These are phyloP conservation scores for Cylindrodendrum hubeiense DNA, from an alignment of 2,329 filamentous ascomycete genomes.

Conservation along the genomic window DNA sequence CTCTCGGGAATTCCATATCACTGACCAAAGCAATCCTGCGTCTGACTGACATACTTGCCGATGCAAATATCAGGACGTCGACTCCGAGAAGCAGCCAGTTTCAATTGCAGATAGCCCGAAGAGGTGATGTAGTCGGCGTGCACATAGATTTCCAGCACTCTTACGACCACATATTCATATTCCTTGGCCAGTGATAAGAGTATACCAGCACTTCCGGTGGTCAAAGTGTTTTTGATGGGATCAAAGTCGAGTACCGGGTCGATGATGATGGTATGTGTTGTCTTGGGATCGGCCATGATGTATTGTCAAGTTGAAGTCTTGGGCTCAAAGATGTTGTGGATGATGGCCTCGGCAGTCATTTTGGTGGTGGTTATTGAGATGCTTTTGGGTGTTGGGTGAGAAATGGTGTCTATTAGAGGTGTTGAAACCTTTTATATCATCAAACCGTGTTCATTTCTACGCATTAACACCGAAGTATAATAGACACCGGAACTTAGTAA, in stretches of 20 bases:
- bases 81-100: conserved; percentile 50
- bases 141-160: conserved; percentile 71
- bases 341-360: conserved; percentile 45
- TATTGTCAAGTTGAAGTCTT: conserved; percentile 69
- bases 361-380: too few relatives aligned
- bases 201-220: conserved; percentile 63
- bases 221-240: conserved; percentile 52
- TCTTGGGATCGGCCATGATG: conserved; percentile 65
- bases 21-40: conserved; percentile 62
- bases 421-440: not conserved
- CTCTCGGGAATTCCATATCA: conserved; percentile 58
- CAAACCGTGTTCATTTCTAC: not conserved
- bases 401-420: too few relatives aligned
- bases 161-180: conserved; percentile 59
- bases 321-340: conserved; percentile 55
- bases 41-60: conserved; percentile 61
- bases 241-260: conserved; percentile 72
- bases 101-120: conserved; percentile 65
- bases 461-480: not conserved
- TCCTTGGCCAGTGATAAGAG: conserved; percentile 58
- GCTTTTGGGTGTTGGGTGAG: too few relatives aligned
- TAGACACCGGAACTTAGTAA: not conserved
- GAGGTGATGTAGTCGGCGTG: conserved; percentile 72
- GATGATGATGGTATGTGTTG: conserved; percentile 65
- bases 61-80: conserved; percentile 61